A percentile compares a stretch with the other conserved stretches of the same genome.
Evolutionary conservation across 2,329 filamentous ascomycete genomes (phyloP).

Genomic region (Boeremia lycopersici): DNA sequence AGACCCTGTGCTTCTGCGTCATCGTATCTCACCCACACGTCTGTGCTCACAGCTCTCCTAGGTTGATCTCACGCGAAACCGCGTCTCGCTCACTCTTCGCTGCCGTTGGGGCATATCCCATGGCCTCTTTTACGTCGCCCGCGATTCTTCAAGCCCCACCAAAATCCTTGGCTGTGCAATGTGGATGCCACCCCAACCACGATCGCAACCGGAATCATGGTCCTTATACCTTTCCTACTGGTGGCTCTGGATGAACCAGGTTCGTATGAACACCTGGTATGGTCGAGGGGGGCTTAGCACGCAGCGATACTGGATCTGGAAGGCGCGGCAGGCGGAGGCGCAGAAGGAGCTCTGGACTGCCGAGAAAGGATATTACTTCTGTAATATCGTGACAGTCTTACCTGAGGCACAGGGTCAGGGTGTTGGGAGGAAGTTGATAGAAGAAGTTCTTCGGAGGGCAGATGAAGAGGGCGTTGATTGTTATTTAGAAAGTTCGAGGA

Average conservation of each 20-base stretch:
- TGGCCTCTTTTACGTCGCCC: conserved; percentile 72
- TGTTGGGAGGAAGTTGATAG: conserved; percentile 68
- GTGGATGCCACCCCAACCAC: conserved; percentile 67
- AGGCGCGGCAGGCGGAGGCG: conserved; percentile 65
- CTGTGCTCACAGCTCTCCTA: conserved; percentile 34
- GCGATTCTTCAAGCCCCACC: conserved; percentile 56
- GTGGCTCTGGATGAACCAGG: conserved; percentile 69
- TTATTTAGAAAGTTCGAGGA: conserved; percentile 73
- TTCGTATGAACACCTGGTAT: conserved; percentile 70
- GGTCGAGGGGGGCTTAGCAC: conserved; percentile 72
- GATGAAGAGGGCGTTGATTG: conserved; percentile 69
- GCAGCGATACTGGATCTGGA: conserved; percentile 76
- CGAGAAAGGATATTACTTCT: conserved; percentile 73
- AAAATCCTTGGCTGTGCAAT: conserved; percentile 73
- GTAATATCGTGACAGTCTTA: conserved; percentile 74
- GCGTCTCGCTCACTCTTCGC: conserved; percentile 66
- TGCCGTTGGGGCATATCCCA: conserved; percentile 74
- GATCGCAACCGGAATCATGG: conserved; percentile 61
- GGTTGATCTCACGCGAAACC: conserved; percentile 67
- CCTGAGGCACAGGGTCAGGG: conserved; percentile 70
- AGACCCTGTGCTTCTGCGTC: not conserved
- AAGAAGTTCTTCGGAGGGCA: conserved; percentile 66
- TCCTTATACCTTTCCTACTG: conserved; percentile 66
- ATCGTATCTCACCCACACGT: not conserved
- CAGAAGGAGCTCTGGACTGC: conserved; percentile 70